Evolutionary conservation across 176 grass and related monocot genomes (phyloP).

Genomic region (Eragrostis nindensis): DNA sequence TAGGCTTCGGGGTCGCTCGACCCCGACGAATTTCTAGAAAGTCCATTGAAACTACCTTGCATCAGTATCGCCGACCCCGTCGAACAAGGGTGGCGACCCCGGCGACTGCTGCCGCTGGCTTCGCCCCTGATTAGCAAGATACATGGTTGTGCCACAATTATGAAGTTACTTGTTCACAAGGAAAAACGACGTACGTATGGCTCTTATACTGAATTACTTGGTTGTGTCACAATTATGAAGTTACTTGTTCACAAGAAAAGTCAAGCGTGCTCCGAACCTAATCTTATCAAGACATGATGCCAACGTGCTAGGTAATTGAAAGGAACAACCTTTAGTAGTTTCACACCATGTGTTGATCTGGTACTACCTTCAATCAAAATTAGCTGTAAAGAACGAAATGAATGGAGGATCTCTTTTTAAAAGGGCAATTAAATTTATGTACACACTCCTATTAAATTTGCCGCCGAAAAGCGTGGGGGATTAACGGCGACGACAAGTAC

Average conservation of each 20-base stretch:
- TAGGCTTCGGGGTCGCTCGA: too few relatives aligned
- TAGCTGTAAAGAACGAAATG: conserved; percentile 3
- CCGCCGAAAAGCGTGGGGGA: conserved; percentile 1
- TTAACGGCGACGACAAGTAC: conserved; percentile 35
- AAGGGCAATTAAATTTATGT: conserved; percentile 26
- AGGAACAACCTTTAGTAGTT: not conserved
- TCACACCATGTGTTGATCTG: not conserved
- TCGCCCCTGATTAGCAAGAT: not conserved
- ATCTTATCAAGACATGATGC: not conserved
- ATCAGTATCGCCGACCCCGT: too few relatives aligned
- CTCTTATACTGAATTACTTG: not conserved
- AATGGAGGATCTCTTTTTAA: not conserved
- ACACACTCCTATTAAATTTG: not conserved
- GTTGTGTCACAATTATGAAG: not conserved
- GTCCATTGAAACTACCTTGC: too few relatives aligned
- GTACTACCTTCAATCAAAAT: not conserved
- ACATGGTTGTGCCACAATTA: not conserved
- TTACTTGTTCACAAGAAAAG: conserved; percentile 19
- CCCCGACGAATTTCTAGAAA: too few relatives aligned
- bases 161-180: not conserved
- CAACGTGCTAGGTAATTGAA: not conserved
- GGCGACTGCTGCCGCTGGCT: not conserved
- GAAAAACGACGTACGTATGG: not conserved
- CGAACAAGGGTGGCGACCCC: too few relatives aligned
- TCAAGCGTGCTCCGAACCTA: not conserved